Evolutionary conservation across 164 flowering plant genomes (phyloP), one percentile per base, ranked within the genome.

Genomic region (Aristolochia californica): DNA sequence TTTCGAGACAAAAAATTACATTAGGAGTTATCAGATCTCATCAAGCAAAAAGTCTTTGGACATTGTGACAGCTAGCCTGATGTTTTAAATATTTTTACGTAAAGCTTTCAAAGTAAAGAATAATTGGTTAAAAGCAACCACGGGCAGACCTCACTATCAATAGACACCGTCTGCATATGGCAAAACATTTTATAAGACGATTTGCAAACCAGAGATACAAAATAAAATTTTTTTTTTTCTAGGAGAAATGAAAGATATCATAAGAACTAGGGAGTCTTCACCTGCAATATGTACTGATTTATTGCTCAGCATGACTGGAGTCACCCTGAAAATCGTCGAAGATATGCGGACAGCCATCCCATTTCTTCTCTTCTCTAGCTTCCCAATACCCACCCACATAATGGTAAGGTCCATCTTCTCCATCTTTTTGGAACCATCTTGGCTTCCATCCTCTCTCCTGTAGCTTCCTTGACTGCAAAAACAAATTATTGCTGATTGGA

Each of bases 391-490:
- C 97, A 26, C 97, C 96, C 0, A 54, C 53, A 60, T 78, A 91
- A 21, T 71, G 75, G 64, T 68, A 91, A 2, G 85, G 15, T n/a
- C 88, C 96, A 67, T 75, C 58, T 48, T 78, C 82, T 30, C 75
- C 67, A 12, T 80, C 87, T 73, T 72, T 75, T 56, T 58, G 26
- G 56, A 91, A 91, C 97, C 97, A 91, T 64, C 80, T 64, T 3
- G 97, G 91, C 64, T 70, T 81, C 97, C 97, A 90, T 13, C 97
- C 97, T 54, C 67, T 77, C 66, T 90, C 97, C 79, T 91, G 97
- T 58, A 91, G 51, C 75, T 85, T 87, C 60, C 89, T 74, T 11
- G 97, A 82, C 97, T 91, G 89, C 48, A 52, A n/a, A n/a, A n/a
- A n/a, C 18, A 16, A 53, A 53, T 53, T 11, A 53, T 24, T 25